Evolutionary conservation across 192 early-diverging fungal genomes (phyloP), one percentile per base, ranked within the genome.

Genomic region (Gamsiella multidivaricata): DNA sequence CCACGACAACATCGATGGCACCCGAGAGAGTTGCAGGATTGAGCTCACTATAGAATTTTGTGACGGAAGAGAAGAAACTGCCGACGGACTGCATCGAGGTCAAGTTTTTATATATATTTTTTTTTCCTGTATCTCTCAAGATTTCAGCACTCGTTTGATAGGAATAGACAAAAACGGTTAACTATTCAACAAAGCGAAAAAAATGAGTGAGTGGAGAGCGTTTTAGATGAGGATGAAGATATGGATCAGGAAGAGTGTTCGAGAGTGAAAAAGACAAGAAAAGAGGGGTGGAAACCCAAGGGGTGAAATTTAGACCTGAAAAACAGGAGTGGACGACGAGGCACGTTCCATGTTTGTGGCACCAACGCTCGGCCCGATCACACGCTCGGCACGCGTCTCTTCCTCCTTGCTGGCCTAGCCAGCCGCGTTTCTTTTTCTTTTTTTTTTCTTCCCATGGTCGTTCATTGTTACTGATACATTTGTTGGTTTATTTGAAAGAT

Each of bases 21-120:
- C 97, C 97, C 17, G 94, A 95, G 20, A 99, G 91, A 0, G 97
- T 99, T 1, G 97, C 88, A 3, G 97, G 96, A 80, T 99, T 99
- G 55, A 98, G 89, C 69, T 95, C 96, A 66, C 88, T 94, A 84
- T 96, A 97, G 76, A 98, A 93, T 69, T 91, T 90, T 73, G 90
- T 88, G 45, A 97, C 94, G 12, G 94, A 87, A n/a, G 88, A 88
- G 55, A 95, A 75, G 33, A 88, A 67, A 52, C 81, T 81, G 33
- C 81, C 85, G 26, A 82, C 81, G 20, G 74, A 79, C 45, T 82
- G 75, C 81, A 82, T 82, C 22, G 26, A 31, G 28, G 20, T 41
- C 7, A 10, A 22, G 28, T 42, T 14, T 26, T 22, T 32, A 28
- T 55, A 11, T 20, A 45, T 61, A 18, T 32, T 39, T 45, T 12